Base-by-base conservation (phyloP, 2,329 filamentous ascomycete species). In the Fusarium bulbicola region DNA sequence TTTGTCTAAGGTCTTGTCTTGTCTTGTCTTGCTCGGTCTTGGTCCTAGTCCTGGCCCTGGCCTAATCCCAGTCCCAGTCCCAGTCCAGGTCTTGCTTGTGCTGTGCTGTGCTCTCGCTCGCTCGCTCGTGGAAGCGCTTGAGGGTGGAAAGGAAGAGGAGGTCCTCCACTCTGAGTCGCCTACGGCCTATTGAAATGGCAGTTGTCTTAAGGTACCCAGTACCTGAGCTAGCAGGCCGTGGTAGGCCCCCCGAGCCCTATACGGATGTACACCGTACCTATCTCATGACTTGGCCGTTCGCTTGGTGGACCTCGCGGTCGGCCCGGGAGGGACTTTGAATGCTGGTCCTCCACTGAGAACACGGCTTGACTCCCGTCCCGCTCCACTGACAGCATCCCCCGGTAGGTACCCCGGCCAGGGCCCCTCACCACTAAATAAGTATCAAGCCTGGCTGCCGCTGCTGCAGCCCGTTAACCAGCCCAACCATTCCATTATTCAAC, bases 371-470 rank as follows among this genome's bases (percentile, higher is more conserved):
- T 72, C 49, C 69, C 69, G 63, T 72, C 69, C 69, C 67, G 68
- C 67, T 73, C 70, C 70, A 73, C 70, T 73, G 66, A 74, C 71
- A 73, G 71, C 63, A 72, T 45, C 67, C 66, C 70, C 70, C 60
- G 66, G 63, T 54, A 45, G 47, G 36, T 32, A 32, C 40, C 54
- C 63, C 28, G 26, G 63, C 63, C 56, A 60, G 47, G 39, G 56
- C 66, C 46, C 60, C 45, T 71, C 67, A 42, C 46, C 56, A 59
- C 71, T 74, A 66, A 61, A 62, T 37, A 71, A 53, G 28, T 57
- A 57, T 26, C 28, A 50, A 47, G 52, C 59, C 62, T 61, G 58
- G 70, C 56, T 52, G 61, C 66, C 59, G 65, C 66, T 54, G 54
- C 66, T 68, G 70, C 50, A 72, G 59, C 54, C 69, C 65, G 58